Evolutionary conservation across 2,329 filamentous ascomycete species (phyloP).

Genomic region (Aquanectria penicillioides): DNA sequence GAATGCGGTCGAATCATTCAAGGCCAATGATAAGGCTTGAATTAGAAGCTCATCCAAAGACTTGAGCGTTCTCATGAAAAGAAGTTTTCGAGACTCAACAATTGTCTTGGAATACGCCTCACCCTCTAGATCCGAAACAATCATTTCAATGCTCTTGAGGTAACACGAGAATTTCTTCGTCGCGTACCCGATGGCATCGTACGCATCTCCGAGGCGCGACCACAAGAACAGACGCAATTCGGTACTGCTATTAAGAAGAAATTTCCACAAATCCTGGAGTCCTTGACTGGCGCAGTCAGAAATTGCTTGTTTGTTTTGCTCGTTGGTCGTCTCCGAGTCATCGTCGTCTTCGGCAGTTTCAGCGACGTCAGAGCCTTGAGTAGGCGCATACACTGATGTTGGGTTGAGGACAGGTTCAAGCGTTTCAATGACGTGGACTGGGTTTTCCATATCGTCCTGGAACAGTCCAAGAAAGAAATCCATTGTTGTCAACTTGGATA

Average conservation of each 20-base stretch:
- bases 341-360: constrained; percentile 23
- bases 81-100: constrained; percentile 71
- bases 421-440: constrained; percentile 86
- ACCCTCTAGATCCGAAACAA: constrained; percentile 69
- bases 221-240: constrained; percentile 88
- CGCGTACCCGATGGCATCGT: constrained; percentile 82
- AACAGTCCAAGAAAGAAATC: constrained; percentile 96
- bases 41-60: constrained; percentile 81
- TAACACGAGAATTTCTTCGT: constrained; percentile 92
- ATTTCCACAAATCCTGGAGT: constrained; percentile 83
- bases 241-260: constrained; percentile 82
- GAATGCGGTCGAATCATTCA: constrained; percentile 76
- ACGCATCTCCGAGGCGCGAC: constrained; percentile 90
- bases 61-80: constrained; percentile 80
- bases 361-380: constrained; percentile 23
- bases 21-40: constrained; percentile 73
- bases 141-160: constrained; percentile 84
- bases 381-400: constrained; percentile 59
- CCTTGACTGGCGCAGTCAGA: constrained; percentile 64
- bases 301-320: constrained; percentile 51
- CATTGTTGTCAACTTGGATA: constrained; percentile 92
- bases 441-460: constrained; percentile 81
- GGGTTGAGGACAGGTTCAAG: constrained; percentile 92
- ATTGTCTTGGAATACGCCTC: constrained; percentile 72
- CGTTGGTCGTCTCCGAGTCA: constrained; percentile 23